These are phyloP conservation scores for Echinosophora koreensis DNA, from an alignment of 306 rosid genomes.

Conservation along the genomic window DNA sequence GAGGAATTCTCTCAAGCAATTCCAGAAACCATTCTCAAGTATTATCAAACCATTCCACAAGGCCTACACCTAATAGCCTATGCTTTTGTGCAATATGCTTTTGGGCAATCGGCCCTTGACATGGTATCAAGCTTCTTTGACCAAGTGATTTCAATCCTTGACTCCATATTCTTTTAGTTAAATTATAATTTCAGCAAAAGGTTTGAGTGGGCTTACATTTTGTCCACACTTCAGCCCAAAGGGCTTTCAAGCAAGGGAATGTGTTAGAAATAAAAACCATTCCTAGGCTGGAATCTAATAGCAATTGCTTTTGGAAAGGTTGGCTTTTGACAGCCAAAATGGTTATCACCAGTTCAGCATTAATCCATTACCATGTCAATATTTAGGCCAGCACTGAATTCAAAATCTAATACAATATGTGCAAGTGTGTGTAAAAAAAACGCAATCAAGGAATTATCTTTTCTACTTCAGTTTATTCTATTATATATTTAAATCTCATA, in stretches of 20 bases:
- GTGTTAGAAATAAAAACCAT: not conserved
- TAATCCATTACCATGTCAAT: conserved; percentile 19
- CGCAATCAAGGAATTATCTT: not conserved
- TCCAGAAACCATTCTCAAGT: no score
- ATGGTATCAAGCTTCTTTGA: conserved; percentile 1
- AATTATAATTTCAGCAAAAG: conserved; percentile 14
- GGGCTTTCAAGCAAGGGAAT: not conserved
- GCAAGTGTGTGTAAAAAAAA: not conserved
- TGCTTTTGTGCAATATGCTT: no score
- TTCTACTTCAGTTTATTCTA: not conserved
- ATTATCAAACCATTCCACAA: not conserved
- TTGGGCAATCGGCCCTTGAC: not conserved
- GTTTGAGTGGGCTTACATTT: not conserved
- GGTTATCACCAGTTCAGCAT: conserved; percentile 15
- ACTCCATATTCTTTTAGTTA: not conserved
- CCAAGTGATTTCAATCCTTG: conserved; percentile 18
- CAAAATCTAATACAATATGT: conserved; percentile 19
- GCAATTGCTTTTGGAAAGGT: conserved; percentile 21
- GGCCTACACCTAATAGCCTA: not conserved
- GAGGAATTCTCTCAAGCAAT: no score
- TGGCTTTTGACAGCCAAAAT: conserved; percentile 16
- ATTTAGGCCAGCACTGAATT: conserved; percentile 15
- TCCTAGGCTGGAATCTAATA: not conserved
- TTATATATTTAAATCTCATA: conserved; percentile 28
- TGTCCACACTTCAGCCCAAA: not conserved